Conservation (phyloP, 1,284 basidiomycete species). For the Ustanciosporium gigantosporum region DNA sequence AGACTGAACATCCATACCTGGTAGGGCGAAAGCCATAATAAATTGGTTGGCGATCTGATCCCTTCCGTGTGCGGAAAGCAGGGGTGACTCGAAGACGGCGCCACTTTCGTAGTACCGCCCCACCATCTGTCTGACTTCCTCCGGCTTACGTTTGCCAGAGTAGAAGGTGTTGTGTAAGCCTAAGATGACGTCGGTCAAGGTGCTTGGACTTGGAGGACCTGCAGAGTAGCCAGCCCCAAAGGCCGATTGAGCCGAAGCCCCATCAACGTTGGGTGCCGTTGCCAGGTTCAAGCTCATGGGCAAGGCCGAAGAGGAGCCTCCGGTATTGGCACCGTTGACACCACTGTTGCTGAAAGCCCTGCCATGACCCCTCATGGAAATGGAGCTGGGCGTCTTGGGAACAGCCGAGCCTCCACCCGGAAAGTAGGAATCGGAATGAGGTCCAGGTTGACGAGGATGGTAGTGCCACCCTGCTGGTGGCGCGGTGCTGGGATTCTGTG, state of each 20-base stretch:
- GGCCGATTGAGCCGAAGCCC: neutral
- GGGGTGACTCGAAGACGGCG: constrained; percentile 57
- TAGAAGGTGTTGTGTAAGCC: constrained; percentile 58
- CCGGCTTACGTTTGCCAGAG: constrained; percentile 53
- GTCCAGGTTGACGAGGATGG: constrained; percentile 41
- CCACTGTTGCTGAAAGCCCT: constrained; percentile 24
- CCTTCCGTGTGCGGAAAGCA: constrained; percentile 54
- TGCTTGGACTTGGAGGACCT: constrained; percentile 57
- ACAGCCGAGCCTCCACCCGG: constrained; percentile 9
- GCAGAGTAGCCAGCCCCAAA: constrained; percentile 14
- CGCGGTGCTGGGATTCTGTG: neutral
- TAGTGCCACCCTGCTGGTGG: constrained; percentile 31
- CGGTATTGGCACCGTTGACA: neutral
- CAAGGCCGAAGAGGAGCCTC: constrained; percentile 2
- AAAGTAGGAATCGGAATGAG: constrained; percentile 45
- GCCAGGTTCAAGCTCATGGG: constrained; percentile 25
- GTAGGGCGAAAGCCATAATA: constrained; percentile 57
- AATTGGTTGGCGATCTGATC: constrained; percentile 60
- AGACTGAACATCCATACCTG: constrained; percentile 57
- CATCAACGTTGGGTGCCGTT: neutral
- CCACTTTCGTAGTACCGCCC: constrained; percentile 54
- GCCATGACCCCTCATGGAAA: constrained; percentile 28
- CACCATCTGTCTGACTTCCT: constrained; percentile 56
- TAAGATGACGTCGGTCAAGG: constrained; percentile 58
- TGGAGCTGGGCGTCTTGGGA: constrained; percentile 26